Conservation (phyloP, 352 stramenopile genomes). For the Hyaloperonospora arabidopsidis region DNA sequence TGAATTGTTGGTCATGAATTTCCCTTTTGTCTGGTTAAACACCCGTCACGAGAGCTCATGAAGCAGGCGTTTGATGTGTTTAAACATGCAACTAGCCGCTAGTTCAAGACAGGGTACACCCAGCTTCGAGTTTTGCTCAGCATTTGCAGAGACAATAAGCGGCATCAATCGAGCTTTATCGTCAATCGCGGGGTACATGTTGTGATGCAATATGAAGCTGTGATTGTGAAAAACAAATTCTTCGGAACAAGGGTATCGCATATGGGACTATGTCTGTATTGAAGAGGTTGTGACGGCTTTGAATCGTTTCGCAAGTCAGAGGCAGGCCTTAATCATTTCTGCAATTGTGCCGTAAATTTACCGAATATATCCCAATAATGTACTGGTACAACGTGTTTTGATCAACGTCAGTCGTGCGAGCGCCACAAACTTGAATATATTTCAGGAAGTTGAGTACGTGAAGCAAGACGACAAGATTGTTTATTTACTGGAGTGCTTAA, state of each 20-base stretch:
- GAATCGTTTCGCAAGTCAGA: conserved; percentile 95
- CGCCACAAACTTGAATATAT: conserved; percentile 97
- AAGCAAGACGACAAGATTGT: conserved; percentile 99
- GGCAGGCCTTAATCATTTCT: conserved; percentile 97
- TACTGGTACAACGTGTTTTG: conserved; percentile 93
- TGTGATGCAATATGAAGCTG: conserved; percentile 93
- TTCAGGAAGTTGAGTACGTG: conserved; percentile 99
- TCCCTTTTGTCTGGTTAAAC: conserved; percentile 94
- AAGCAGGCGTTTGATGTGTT: conserved; percentile 97
- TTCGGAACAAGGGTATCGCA: conserved; percentile 96
- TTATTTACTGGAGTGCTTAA: conserved; percentile 96
- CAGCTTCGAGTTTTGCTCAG: conserved; percentile 88
- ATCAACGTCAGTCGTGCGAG: conserved; percentile 98
- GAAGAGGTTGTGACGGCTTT: conserved; percentile 94
- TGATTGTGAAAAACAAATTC: conserved; percentile 95
- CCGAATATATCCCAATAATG: conserved; percentile 96
- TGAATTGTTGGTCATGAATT: conserved; percentile 90
- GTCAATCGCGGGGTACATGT: conserved; percentile 89
- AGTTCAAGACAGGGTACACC: conserved; percentile 66
- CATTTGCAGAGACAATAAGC: conserved; percentile 93
- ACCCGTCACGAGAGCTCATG: conserved; percentile 95
- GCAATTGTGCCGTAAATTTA: conserved; percentile 99
- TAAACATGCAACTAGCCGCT: conserved; percentile 83
- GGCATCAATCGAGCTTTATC: conserved; percentile 87
- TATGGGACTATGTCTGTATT: conserved; percentile 94